Evolutionary conservation across 352 stramenopile species (phyloP), one percentile per base, ranked within the genome.

Genomic region (Aphanomyces euteiches): DNA sequence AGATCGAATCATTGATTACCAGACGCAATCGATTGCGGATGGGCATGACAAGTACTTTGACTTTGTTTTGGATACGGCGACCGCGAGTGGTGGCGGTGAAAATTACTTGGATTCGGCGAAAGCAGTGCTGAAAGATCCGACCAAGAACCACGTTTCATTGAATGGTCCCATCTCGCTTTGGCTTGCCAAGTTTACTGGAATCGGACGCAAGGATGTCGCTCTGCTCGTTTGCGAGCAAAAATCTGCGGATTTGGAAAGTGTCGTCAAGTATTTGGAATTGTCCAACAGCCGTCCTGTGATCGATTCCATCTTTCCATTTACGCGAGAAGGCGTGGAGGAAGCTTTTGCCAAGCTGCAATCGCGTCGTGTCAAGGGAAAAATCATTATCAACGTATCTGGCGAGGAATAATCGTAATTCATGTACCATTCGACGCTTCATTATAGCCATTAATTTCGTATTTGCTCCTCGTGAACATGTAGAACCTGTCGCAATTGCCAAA

Each of bases 1-100:
- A 47, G 83, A 93, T 68, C 83, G 88, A 47, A 78, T 94, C 69
- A 89, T 97, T 56, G 90, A 96, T 73, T 97, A 97, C 78, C 90
- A 69, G 8, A 69, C 63, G 5, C 63, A 69, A 38, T 61, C 63
- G 40, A 69, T 69, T 34, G 41, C 5, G 39, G 63, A 69, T 17
- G 47, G 47, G 34, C 17, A 69, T 39, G 34, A 28, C 19, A 37
- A 37, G 37, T 47, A 69, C 37, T 69, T 69, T 57, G 63, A 69
- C 37, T 58, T 69, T 28, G 63, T 69, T 15, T 69, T 59, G 15
- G 63, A 69, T 19, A 40, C 63, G 10, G 63, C 63, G 12, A 54
- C 63, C 10, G 40, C 5, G 36, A 69, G 63, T 19, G 63, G 63
- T n/a, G 63, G 40, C 50, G 63, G 63, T n/a, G 63, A 69, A 38